Evolutionary conservation across 1,284 basidiomycete genomes (phyloP).

Genomic region (Thecaphora thlaspeos): DNA sequence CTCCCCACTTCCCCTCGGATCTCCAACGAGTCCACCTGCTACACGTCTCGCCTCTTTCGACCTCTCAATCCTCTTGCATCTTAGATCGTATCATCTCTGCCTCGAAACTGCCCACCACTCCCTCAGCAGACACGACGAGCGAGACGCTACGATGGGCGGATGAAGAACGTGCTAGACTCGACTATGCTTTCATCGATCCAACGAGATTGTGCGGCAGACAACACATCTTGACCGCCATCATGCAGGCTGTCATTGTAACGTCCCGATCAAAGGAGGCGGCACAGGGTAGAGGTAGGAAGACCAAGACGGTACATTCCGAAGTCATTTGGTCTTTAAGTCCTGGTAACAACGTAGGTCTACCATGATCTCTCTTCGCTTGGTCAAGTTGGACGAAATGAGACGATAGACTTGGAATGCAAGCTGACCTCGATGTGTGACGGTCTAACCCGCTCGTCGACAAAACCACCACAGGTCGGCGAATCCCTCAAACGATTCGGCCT

Average conservation of each 20-base stretch:
- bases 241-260: constrained; percentile 27
- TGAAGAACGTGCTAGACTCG: constrained; percentile 15
- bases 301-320: constrained; percentile 35
- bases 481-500: constrained; percentile 36
- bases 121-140: no score
- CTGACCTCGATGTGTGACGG: no score
- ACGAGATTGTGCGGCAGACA: constrained; percentile 24
- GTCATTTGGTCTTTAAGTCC: constrained; percentile 34
- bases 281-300: constrained; percentile 31
- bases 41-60: constrained; percentile 28
- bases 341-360: constrained; percentile 27
- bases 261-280: constrained; percentile 23
- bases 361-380: neutral
- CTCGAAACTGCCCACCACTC: constrained; percentile 17
- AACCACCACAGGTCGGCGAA: constrained; percentile 23
- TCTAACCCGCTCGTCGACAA: no score
- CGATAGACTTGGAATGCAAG: no score
- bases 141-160: constrained; percentile 7
- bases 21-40: constrained; percentile 25
- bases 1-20: constrained; percentile 10
- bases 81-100: constrained; percentile 28
- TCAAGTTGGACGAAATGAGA: neutral
- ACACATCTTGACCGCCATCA: constrained; percentile 23
- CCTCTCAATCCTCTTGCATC: constrained; percentile 20
- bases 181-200: constrained; percentile 40